A percentile compares a stretch with the other conserved stretches of the same genome.
Conservation (phyloP, 2,329 filamentous ascomycete genomes). For the Fusarium euwallaceae region DNA sequence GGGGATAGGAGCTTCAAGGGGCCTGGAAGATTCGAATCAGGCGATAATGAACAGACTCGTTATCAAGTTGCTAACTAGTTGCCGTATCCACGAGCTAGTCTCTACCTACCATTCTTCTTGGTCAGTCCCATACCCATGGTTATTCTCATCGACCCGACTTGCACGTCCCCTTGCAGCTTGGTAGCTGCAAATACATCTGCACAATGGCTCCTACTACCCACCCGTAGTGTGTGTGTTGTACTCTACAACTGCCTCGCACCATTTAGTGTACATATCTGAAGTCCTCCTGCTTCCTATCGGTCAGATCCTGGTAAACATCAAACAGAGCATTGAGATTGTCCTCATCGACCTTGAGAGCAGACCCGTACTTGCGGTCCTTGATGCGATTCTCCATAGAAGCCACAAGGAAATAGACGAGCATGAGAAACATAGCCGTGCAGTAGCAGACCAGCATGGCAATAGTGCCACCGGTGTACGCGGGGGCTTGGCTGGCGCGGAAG, state of each 20-base stretch:
- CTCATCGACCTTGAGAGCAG: conserved; percentile 23
- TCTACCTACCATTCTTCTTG: not conserved
- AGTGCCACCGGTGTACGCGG: conserved; percentile 41
- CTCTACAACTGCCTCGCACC: not conserved
- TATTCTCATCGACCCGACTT: not conserved
- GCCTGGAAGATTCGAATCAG: not conserved
- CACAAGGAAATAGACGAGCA: not conserved
- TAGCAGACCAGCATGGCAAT: conserved; percentile 14
- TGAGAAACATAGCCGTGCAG: not conserved
- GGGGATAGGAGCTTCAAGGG: not conserved
- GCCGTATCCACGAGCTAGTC: not conserved
- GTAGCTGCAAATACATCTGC: not conserved
- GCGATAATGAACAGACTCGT: not conserved
- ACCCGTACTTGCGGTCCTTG: conserved; percentile 27
- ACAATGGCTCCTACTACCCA: not conserved
- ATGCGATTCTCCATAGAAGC: conserved; percentile 12
- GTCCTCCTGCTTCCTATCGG: conserved; percentile 34
- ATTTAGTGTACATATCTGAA: conserved; percentile 33
- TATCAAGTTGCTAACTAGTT: not conserved
- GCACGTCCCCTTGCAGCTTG: not conserved
- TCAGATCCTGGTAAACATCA: conserved; percentile 22
- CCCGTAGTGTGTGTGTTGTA: not conserved
- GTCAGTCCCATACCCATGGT: not conserved
- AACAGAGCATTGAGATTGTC: conserved; percentile 3
- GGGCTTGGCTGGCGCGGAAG: conserved; percentile 52